phyloP scores from a whole-genome alignment of 2,329 filamentous ascomycete genomes.

The Pseudophaeomoniella oleicola region DNA sequence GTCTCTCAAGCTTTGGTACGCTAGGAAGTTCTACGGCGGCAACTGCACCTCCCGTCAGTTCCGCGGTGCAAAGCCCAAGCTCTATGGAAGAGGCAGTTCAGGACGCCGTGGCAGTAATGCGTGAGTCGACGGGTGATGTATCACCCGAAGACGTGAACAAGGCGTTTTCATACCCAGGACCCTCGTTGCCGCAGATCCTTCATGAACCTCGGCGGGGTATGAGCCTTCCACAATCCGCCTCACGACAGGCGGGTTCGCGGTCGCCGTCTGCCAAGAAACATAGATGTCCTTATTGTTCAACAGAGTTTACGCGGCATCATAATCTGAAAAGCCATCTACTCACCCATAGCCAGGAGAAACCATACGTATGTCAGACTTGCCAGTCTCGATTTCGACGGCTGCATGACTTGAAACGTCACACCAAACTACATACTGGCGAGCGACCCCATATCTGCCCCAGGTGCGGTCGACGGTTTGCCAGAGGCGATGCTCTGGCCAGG shows the following conservation, averaged over 20 bases:
- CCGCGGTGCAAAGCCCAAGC: conserved; percentile 31
- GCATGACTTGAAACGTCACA: conserved; percentile 90
- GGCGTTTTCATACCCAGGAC: conserved; percentile 50
- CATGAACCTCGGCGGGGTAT: conserved; percentile 41
- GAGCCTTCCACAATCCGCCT: conserved; percentile 42
- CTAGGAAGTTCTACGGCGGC: conserved; percentile 32
- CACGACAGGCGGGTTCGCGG: conserved; percentile 42
- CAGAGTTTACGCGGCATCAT: conserved; percentile 92
- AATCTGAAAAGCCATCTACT: conserved; percentile 95
- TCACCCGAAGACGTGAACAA: conserved; percentile 31
- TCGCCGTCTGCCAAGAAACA: conserved; percentile 77
- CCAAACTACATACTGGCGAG: conserved; percentile 92
- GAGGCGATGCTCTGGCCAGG: conserved; percentile 83
- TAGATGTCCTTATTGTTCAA: conserved; percentile 91
- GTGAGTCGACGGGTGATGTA: conserved; percentile 20
- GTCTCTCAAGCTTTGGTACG: conserved; percentile 38
- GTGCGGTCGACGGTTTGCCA: conserved; percentile 86
- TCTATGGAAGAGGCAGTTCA: conserved; percentile 29
- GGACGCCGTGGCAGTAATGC: conserved; percentile 26
- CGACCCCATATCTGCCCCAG: conserved; percentile 89
- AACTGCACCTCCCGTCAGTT: conserved; percentile 34
- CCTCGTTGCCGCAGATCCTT: conserved; percentile 31
- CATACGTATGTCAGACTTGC: conserved; percentile 87
- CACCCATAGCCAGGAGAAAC: conserved; percentile 97
- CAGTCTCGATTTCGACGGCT: conserved; percentile 81